Conservation (phyloP, 768 basidiomycete species). For the Solioccasus polychromus region DNA sequence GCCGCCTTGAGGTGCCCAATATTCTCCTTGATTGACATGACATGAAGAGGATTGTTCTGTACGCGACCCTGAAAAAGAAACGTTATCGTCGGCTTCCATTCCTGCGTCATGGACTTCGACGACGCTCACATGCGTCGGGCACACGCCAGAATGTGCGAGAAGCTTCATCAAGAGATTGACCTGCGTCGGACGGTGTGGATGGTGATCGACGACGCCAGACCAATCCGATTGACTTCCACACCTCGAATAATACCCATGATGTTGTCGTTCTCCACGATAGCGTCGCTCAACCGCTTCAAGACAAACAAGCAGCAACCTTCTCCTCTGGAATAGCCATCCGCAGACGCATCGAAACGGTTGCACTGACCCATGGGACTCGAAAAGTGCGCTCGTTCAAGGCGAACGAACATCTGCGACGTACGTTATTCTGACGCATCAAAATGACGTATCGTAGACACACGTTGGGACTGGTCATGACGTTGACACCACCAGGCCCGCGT, state of each 20-base stretch:
- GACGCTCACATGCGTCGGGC: constrained; percentile 49
- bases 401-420: constrained; percentile 58
- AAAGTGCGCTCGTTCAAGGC: constrained; percentile 67
- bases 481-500: constrained; percentile 71
- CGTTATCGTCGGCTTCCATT: constrained; percentile 65
- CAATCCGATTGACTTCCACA: constrained; percentile 71
- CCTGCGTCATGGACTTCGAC: constrained; percentile 78
- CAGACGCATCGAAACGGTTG: constrained; percentile 66
- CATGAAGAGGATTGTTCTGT: constrained; percentile 50
- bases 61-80: constrained; percentile 46
- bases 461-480: constrained; percentile 66
- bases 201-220: constrained; percentile 67
- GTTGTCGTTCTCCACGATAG: constrained; percentile 61
- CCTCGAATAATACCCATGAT: constrained; percentile 69
- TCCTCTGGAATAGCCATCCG: constrained; percentile 69
- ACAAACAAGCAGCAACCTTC: constrained; percentile 74
- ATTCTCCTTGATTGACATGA: constrained; percentile 71
- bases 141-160: constrained; percentile 43
- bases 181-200: constrained; percentile 66
- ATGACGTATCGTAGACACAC: constrained; percentile 37
- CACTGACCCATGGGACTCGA: constrained; percentile 65
- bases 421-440: constrained; percentile 4
- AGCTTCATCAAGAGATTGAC: constrained; percentile 49
- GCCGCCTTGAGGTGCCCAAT: constrained; percentile 76
- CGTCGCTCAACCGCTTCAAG: constrained; percentile 67